These are phyloP conservation scores for Eutypella sp. DNA, from an alignment of 2,329 filamentous ascomycete species.

Conservation along the genomic window DNA sequence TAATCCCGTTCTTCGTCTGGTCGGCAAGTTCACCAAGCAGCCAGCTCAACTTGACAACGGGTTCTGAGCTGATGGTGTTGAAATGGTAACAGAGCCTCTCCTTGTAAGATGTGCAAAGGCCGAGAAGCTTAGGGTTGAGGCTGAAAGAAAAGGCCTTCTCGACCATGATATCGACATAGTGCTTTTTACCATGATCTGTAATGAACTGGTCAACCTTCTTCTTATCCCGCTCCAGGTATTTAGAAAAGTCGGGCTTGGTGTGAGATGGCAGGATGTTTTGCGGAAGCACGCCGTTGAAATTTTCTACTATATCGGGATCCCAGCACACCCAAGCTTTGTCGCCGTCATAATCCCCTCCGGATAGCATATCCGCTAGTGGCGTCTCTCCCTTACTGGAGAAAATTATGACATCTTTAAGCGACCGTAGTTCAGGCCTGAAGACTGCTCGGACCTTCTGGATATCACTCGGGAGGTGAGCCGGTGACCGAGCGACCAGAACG, in stretches of 20 bases:
- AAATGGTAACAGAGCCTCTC: conserved; percentile 54
- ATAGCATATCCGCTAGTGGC: conserved; percentile 61
- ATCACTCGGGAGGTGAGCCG: conserved; percentile 62
- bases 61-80: conserved; percentile 36
- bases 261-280: too few relatives aligned
- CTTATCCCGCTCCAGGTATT: conserved; percentile 42
- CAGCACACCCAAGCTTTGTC: conserved; percentile 68
- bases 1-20: conserved; percentile 44
- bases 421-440: conserved; percentile 49
- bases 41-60: conserved; percentile 40
- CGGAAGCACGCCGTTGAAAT: conserved; percentile 54
- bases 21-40: conserved; percentile 49
- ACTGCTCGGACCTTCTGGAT: conserved; percentile 59
- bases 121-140: conserved; percentile 48
- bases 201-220: conserved; percentile 39
- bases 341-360: conserved; percentile 73
- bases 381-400: conserved; percentile 58
- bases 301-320: conserved; percentile 56
- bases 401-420: conserved; percentile 45
- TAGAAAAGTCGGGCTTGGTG: conserved; percentile 34
- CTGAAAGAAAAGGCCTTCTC: conserved; percentile 50
- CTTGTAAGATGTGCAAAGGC: conserved; percentile 55
- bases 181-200: conserved; percentile 6
- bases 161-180: conserved; percentile 39
- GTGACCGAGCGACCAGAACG: conserved; percentile 60